Base-by-base conservation (phyloP, 2,329 filamentous ascomycete species). In the Helicocarpus griseus region DNA sequence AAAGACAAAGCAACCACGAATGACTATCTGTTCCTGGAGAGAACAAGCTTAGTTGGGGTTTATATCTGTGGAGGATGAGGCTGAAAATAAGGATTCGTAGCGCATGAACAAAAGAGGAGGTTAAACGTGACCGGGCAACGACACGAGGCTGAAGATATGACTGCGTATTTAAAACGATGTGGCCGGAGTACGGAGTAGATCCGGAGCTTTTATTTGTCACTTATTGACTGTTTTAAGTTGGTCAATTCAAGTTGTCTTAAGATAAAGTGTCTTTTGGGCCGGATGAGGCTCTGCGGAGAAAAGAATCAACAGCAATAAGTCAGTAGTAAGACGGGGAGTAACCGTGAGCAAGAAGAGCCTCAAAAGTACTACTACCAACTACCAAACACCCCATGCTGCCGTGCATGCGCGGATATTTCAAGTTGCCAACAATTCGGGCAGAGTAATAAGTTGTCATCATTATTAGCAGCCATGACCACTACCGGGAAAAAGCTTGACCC, bases 51-150 rank as follows among this genome's bases (percentile, higher is more conserved):
- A 31, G 41, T 29, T n/a, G 17, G 17, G 26, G 41, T n/a, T 45
- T 36, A 29, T 45, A 45, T 45, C n/a, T 45, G n/a, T 19, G 11
- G n/a, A 14, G 14, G 41, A 45, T 45, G 41, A 45, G 41, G 41
- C 41, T 45, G 41, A 45, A 45, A 31, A 8, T 31, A n/a, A 4
- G 41, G 17, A 31, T 31, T 9, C 22, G 7, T 43, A 24, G 40
- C 40, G 28, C 22, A n/a, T 26, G 14, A 9, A 5, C 22, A 13
- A 5, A 43, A 29, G 21, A 19, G 21, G 26, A 17, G 19, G 9
- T 5, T 11, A 45, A 31, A 19, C 3, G 41, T 45, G 41, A 45
- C 41, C 8, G 26, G 41, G 26, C n/a, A 7, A 45, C 41, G 31
- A 45, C 41, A 45, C 26, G 31, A 45, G 41, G 41, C 41, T 45